Percentiles rank a stretch among this genome's conserved stretches.
Conservation (phyloP, 257 asterid genomes). For the Hygrophila difformis region DNA sequence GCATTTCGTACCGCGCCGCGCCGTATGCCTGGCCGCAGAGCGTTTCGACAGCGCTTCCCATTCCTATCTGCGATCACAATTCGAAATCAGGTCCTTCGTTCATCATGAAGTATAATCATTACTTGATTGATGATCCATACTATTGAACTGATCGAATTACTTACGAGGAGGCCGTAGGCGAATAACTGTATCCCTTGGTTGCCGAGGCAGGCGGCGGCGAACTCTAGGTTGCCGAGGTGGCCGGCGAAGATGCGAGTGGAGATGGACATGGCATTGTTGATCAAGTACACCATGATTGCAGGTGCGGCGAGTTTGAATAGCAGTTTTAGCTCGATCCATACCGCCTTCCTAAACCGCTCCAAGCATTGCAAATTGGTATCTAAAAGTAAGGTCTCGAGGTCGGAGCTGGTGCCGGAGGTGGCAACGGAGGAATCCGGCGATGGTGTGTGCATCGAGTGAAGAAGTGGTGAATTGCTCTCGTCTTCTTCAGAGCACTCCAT, state of each 20-base stretch:
- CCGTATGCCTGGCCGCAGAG: constrained; percentile 59
- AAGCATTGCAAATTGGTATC: constrained; percentile 18
- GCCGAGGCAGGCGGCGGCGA: constrained; percentile 52
- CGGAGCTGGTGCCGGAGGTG: constrained; percentile 16
- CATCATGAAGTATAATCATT: no score
- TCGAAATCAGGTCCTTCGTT: no score
- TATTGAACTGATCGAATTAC: no score
- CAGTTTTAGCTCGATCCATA: constrained; percentile 37
- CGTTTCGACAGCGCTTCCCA: constrained; percentile 62
- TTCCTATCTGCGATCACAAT: constrained; percentile 28
- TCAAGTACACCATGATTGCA: constrained; percentile 33
- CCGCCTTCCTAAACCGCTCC: constrained; percentile 23
- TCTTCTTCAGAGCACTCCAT: background rate
- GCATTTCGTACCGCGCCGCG: constrained; percentile 31
- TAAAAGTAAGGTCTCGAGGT: constrained; percentile 30
- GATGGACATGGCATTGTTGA: constrained; percentile 42
- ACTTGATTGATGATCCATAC: no score
- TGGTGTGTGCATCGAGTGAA: no score
- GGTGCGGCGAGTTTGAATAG: constrained; percentile 43
- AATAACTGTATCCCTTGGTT: constrained; percentile 45
- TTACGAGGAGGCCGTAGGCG: constrained; percentile 53
- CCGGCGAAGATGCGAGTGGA: constrained; percentile 51
- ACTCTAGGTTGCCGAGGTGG: constrained; percentile 47
- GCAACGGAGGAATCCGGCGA: constrained; percentile 1
- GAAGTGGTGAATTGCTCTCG: background rate